Evolutionary conservation across 2,329 filamentous ascomycete genomes (phyloP), one percentile per base, ranked within the genome.

Genomic region (Clonostachys byssicola): DNA sequence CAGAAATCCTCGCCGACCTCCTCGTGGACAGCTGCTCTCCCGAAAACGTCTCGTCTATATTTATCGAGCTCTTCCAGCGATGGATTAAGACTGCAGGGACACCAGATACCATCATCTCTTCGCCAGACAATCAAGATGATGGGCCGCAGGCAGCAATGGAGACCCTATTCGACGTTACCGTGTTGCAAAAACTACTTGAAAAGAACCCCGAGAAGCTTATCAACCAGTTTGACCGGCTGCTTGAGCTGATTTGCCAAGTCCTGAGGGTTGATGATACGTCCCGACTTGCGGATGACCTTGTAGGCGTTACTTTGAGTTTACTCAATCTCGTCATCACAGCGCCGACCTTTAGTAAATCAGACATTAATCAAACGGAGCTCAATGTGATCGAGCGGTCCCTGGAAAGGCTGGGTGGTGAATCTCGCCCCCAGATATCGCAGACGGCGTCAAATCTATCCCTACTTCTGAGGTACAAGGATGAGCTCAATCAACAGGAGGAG

Each of bases 121-220:
- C 61, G n/a, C 51, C 60, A 6, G 49, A 59, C 5, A 49, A 68
- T 6, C 53, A 56, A 10, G 55, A 64, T 17, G 60, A 68, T 2
- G 54, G 64, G 5, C 46, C 56, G 1, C 55, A 61, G 2, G 72
- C 79, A 42, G 67, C 77, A 0, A 49, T 81, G 4, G 59, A 58
- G 5, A 70, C 73, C 5, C 65, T 90, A 2, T 62, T 77, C 6
- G 74, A 86, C 51, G 72, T 83, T 6, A 81, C 81, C 43, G 64
- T 88, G 1, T 70, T 89, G 8, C 83, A 88, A 56, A 77, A 75
- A 34, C 74, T 90, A 64, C 80, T 89, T 62, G 77, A 80, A 20
- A 74, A 70, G 42, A 76, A 85, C 42, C 77, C 83, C 1, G 78
- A 85, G 18, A 82, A 80, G 51, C 72, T 90, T 12, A 77, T 86